These are phyloP conservation scores for Lactarius akahatsu DNA, from an alignment of 768 basidiomycete species.

Conservation along the genomic window DNA sequence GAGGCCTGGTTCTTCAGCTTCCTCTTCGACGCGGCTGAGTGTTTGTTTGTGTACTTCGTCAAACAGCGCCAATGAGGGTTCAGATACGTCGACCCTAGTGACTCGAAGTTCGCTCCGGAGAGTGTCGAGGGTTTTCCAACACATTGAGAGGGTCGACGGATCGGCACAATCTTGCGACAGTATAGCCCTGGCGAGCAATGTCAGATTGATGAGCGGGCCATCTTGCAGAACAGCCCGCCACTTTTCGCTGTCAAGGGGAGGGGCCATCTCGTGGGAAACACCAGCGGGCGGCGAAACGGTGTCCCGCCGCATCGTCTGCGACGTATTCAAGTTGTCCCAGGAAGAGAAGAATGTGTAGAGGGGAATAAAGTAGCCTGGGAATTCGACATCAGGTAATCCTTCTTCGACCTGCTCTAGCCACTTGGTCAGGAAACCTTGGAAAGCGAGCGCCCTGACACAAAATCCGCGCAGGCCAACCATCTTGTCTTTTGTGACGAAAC, in stretches of 20 bases:
- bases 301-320: not conserved
- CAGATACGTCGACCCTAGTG: not conserved
- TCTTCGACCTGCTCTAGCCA: not conserved
- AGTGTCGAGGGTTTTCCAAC: constrained; percentile 15
- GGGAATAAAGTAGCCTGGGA: not conserved
- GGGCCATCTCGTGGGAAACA: not conserved
- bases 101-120: constrained; percentile 9
- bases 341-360: not conserved
- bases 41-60: not conserved
- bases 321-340: no score
- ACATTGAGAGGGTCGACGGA: constrained; percentile 1
- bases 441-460: constrained; percentile 8
- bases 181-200: not conserved
- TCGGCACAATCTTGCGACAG: not conserved
- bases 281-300: not conserved
- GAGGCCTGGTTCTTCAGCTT: not conserved
- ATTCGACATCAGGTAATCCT: not conserved
- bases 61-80: not conserved
- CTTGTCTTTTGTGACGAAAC: not conserved
- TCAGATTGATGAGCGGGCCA: constrained; percentile 17
- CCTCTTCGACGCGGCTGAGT: not conserved
- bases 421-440: constrained; percentile 4
- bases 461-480: constrained; percentile 5
- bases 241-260: not conserved
- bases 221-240: constrained; percentile 3